These are phyloP conservation scores for Cordia subcordata DNA, from an alignment of 257 asterid species.

Conservation along the genomic window DNA sequence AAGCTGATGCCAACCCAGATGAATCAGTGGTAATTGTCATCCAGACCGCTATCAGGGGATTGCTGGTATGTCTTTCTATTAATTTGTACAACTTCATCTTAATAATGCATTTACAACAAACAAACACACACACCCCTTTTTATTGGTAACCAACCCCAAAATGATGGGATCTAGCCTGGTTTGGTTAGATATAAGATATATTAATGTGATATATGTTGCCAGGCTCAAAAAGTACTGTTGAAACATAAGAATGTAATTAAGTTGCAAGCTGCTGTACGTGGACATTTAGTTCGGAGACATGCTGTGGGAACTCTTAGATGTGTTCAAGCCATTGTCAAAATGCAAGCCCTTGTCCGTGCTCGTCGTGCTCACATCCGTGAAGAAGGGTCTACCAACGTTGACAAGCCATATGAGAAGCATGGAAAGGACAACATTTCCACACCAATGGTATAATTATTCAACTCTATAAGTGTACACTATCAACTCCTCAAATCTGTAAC, in stretches of 20 bases:
- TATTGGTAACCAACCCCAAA: too few relatives aligned
- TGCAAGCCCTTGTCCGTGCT: slow-evolving; percentile 87
- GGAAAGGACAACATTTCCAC: slow-evolving; percentile 20
- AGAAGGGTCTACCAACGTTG: slow-evolving; percentile 25
- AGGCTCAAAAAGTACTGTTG: slow-evolving; percentile 62
- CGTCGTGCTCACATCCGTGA: slow-evolving; percentile 39
- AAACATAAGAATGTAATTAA: slow-evolving; percentile 57
- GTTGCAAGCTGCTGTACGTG: slow-evolving; percentile 97
- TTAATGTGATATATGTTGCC: slow-evolving; percentile 13
- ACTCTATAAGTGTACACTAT: neutral
- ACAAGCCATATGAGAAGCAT: neutral
- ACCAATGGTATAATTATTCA: slow-evolving; percentile 14
- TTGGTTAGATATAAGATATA: too few relatives aligned
- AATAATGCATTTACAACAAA: neutral
- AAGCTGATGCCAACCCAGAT: neutral
- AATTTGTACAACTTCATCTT: slow-evolving; percentile 1
- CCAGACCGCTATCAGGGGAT: slow-evolving; percentile 69
- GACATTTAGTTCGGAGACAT: slow-evolving; percentile 77
- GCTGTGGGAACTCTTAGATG: slow-evolving; percentile 96
- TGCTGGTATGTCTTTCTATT: slow-evolving; percentile 52
- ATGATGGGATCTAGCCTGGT: too few relatives aligned
- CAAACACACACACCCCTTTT: slow-evolving; percentile 6
- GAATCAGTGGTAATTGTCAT: slow-evolving; percentile 51
- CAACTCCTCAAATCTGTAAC: neutral
- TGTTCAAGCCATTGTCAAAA: slow-evolving; percentile 79